phyloP scores from a whole-genome alignment of 1,284 basidiomycete species.

The Puccinia horiana region DNA sequence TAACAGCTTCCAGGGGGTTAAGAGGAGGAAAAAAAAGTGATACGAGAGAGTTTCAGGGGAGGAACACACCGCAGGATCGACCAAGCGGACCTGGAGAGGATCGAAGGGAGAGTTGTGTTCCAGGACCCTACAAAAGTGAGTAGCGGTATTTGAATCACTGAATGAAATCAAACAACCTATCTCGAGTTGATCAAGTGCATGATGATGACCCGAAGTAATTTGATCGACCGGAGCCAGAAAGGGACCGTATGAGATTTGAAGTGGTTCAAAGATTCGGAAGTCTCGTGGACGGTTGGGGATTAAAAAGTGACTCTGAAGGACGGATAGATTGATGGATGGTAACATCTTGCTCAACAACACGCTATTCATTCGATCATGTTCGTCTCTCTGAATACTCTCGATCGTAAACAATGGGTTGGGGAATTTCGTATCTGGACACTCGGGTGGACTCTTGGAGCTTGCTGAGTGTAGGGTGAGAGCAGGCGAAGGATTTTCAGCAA shows the following conservation, averaged over 20 bases:
- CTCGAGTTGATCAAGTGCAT: neutral
- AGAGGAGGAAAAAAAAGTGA: neutral
- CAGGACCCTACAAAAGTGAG: slow-evolving; percentile 29
- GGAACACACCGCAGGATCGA: slow-evolving; percentile 34
- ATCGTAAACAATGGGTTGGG: neutral
- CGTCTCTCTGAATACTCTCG: neutral
- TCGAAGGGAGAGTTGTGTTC: slow-evolving; percentile 37
- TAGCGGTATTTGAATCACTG: slow-evolving; percentile 17
- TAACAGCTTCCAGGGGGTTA: neutral
- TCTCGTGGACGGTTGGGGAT: slow-evolving; percentile 28
- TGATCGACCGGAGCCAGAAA: neutral
- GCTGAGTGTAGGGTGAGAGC: neutral
- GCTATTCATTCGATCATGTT: neutral
- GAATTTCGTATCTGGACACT: neutral
- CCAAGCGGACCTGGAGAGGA: slow-evolving; percentile 31
- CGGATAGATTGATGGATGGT: slow-evolving; percentile 21
- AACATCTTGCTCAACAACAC: slow-evolving; percentile 26
- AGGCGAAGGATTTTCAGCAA: neutral
- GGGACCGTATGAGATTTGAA: slow-evolving; percentile 30
- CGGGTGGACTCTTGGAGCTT: neutral
- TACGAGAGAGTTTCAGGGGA: neutral
- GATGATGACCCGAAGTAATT: neutral
- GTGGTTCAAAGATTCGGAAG: slow-evolving; percentile 39
- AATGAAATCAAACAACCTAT: slow-evolving; percentile 39
- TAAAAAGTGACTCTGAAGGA: slow-evolving; percentile 29